phyloP scores from a whole-genome alignment of 768 basidiomycete genomes.

The Kwoniella dejecticola region DNA sequence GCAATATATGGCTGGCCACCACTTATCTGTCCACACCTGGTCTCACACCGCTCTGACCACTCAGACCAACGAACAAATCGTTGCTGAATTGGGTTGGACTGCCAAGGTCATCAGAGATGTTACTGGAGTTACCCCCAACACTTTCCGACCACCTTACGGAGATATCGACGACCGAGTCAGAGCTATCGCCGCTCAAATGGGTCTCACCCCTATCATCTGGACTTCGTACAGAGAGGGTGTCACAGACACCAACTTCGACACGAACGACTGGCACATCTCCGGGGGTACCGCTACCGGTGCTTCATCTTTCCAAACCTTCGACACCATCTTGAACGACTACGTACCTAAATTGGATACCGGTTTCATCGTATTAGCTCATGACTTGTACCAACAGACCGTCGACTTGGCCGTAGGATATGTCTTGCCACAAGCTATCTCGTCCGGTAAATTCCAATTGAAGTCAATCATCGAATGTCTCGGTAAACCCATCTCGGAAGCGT shows the following conservation, averaged over 20 bases:
- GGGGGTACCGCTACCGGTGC: conserved; percentile 66
- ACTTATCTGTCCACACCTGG: conserved; percentile 87
- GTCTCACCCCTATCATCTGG: conserved; percentile 81
- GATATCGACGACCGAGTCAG: conserved; percentile 78
- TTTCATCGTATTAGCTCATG: conserved; percentile 82
- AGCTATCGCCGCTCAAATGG: conserved; percentile 79
- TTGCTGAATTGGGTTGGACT: conserved; percentile 86
- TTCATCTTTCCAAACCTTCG: conserved; percentile 67
- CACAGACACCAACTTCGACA: conserved; percentile 66
- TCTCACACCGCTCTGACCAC: conserved; percentile 76
- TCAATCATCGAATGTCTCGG: conserved; percentile 73
- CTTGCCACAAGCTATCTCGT: conserved; percentile 73
- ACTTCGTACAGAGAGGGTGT: conserved; percentile 62
- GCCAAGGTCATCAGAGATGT: conserved; percentile 82
- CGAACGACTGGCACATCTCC: conserved; percentile 78
- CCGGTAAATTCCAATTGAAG: conserved; percentile 70
- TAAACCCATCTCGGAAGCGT: conserved; percentile 63
- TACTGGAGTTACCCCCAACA: conserved; percentile 69
- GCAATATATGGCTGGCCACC: conserved; percentile 77
- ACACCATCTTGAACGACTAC: conserved; percentile 67
- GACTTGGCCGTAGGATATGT: conserved; percentile 85
- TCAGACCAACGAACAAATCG: conserved; percentile 73
- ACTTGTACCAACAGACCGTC: conserved; percentile 80
- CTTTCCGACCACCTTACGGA: conserved; percentile 73
- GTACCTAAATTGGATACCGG: conserved; percentile 66